Conservation (phyloP, 345 rosid species). For the Alliaria petiolata region DNA sequence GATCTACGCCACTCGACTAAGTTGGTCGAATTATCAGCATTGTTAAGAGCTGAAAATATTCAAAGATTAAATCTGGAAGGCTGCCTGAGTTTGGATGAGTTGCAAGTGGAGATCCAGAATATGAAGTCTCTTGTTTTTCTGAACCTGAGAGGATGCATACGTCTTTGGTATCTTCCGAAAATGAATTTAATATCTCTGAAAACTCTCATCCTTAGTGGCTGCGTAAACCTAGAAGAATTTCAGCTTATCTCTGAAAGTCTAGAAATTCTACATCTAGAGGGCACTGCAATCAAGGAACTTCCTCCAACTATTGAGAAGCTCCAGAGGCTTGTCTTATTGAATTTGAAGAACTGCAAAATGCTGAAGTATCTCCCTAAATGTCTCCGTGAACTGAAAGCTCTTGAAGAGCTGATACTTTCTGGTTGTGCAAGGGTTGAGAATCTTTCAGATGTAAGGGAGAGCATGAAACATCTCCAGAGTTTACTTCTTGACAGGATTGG, state of each 20-base stretch:
- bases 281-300: slow-evolving; percentile 9
- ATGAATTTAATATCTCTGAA: not conserved
- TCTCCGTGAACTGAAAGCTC: not conserved
- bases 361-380: not conserved
- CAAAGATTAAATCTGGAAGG: not conserved
- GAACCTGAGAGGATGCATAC: not conserved
- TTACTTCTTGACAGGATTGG: not conserved
- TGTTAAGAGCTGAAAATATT: not conserved
- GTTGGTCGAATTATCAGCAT: not conserved
- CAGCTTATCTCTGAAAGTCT: not conserved
- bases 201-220: slow-evolving; percentile 1
- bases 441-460: not conserved
- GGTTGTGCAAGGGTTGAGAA: slow-evolving; percentile 2
- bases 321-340: not conserved
- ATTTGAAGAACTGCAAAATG: not conserved
- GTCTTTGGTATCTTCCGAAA: not conserved
- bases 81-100: not conserved
- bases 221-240: not conserved
- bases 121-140: not conserved
- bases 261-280: not conserved
- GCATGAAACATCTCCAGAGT: slow-evolving; percentile 1
- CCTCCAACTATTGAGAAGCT: not conserved
- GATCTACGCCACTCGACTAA: not conserved
- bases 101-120: not conserved
- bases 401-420: slow-evolving; percentile 1